Evolutionary conservation across 2,329 filamentous ascomycete species (phyloP), one percentile per base, ranked within the genome.

Genomic region (Aspergillus clavatus): DNA sequence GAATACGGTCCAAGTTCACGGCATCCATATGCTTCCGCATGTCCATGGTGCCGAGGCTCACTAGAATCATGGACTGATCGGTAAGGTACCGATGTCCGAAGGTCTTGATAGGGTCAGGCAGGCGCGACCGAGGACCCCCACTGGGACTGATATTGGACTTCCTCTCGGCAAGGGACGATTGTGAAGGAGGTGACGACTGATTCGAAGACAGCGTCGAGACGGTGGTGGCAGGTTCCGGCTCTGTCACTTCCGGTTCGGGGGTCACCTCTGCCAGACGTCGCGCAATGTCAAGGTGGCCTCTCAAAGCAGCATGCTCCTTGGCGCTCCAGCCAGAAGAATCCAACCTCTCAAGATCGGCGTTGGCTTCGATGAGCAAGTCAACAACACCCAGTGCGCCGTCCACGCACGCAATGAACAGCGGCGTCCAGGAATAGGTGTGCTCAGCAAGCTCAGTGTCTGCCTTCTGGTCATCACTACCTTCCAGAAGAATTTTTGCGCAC

Each of bases 11-110:
- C 18, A 98, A 77, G 53, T 82, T 87, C 37, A 98, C 90, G 0
- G 91, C 83, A 37, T 88, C 81, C 4, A 84, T 72, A 26, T 81
- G 78, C 69, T 93, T 95, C 43, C 89, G 82, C 71, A 87, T 87
- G 62, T 98, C 93, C 87, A 96, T 95, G 0, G 88, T 91, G 0
- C 93, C 93, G 7, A 98, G 73, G 59, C 89, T 96, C 57, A 98
- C 90, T 39, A 97, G 76, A 3, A 98, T 81, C 74, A 98, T 83
- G 51, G 87, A 87, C 59, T 95, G 84, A 41, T 94, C 82, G 14
- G 83, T 94, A 40, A 98, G 78, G 68, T 97, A 98, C 43, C 91
- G 83, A 73, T 98, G 93, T 45, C 93, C 93, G 67, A 97, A 98
- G 1, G 89, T 87, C 69, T 97, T 97, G 53, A 97, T 80, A 4